These are phyloP conservation scores for Penicillium sp. DNA, from an alignment of 2,329 filamentous ascomycete genomes.

Conservation along the genomic window DNA sequence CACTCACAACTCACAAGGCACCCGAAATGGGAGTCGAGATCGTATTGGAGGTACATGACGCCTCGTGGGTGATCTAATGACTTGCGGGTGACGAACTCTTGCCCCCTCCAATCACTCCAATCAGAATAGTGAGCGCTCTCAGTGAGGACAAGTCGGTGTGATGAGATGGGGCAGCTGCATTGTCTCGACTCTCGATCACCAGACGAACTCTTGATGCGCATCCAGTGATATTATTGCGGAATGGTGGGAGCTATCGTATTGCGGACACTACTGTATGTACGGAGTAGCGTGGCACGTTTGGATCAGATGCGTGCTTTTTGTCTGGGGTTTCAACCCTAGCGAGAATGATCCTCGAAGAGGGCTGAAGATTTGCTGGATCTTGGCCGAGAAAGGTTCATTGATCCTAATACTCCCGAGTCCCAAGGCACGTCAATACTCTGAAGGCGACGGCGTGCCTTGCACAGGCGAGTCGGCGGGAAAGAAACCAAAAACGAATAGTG, in stretches of 20 bases:
- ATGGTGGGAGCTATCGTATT: background rate
- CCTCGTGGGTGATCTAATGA: background rate
- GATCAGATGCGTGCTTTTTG: background rate
- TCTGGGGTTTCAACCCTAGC: background rate
- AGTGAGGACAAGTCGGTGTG: constrained; percentile 8
- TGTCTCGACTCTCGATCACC: constrained; percentile 5
- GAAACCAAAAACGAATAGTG: no score
- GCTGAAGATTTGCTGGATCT: background rate
- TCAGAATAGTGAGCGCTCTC: background rate
- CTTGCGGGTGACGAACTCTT: constrained; percentile 3
- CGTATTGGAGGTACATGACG: background rate
- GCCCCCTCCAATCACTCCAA: background rate
- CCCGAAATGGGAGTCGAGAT: no score
- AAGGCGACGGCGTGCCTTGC: background rate
- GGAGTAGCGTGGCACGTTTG: background rate
- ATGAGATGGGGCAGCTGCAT: constrained; percentile 13
- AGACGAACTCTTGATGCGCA: constrained; percentile 7
- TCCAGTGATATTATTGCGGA: background rate
- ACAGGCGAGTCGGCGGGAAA: background rate
- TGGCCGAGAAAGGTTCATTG: background rate
- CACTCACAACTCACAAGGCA: background rate
- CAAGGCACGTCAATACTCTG: background rate
- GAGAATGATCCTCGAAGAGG: background rate
- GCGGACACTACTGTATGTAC: background rate
- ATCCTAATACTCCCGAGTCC: background rate